Percentiles rank a stretch among this genome's conserved stretches.
Evolutionary conservation across 2,329 filamentous ascomycete genomes (phyloP).

Genomic region (Plenodomus lindquistii): DNA sequence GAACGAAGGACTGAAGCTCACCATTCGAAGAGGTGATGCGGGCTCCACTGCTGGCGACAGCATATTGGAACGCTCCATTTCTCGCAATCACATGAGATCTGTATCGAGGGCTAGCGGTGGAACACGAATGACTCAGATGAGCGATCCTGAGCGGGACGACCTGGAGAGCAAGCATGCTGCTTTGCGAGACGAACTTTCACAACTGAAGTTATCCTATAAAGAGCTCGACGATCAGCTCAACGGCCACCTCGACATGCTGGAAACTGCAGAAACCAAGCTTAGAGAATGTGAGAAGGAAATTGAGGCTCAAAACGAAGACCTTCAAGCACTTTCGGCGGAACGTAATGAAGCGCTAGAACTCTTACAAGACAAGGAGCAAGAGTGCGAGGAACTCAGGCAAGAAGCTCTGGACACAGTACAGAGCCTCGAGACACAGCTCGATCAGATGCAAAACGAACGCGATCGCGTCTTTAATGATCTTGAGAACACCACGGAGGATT

Average conservation of each 20-base stretch:
- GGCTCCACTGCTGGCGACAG: slow-evolving; percentile 75
- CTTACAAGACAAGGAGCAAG: slow-evolving; percentile 65
- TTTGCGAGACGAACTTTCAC: slow-evolving; percentile 82
- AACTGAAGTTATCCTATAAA: slow-evolving; percentile 86
- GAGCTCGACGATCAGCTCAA: slow-evolving; percentile 83
- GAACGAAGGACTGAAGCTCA: slow-evolving; percentile 93
- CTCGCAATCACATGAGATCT: slow-evolving; percentile 75
- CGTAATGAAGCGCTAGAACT: slow-evolving; percentile 82
- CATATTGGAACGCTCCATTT: slow-evolving; percentile 91
- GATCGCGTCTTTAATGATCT: slow-evolving; percentile 72
- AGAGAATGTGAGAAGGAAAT: slow-evolving; percentile 79
- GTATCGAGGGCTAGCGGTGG: slow-evolving; percentile 69
- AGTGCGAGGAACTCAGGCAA: slow-evolving; percentile 56
- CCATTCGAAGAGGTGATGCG: slow-evolving; percentile 71
- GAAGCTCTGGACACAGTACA: slow-evolving; percentile 65
- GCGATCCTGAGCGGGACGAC: slow-evolving; percentile 72
- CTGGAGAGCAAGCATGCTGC: slow-evolving; percentile 82
- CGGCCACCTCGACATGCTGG: slow-evolving; percentile 77
- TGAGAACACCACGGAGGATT: slow-evolving; percentile 79
- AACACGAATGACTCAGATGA: slow-evolving; percentile 63
- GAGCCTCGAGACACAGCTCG: slow-evolving; percentile 64
- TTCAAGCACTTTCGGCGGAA: slow-evolving; percentile 78
- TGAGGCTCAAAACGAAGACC: slow-evolving; percentile 76
- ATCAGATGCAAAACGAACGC: slow-evolving; percentile 72
- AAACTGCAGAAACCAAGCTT: slow-evolving; percentile 61